Conservation (phyloP, 179 eudicot genomes). For the Beta lomatogona region DNA sequence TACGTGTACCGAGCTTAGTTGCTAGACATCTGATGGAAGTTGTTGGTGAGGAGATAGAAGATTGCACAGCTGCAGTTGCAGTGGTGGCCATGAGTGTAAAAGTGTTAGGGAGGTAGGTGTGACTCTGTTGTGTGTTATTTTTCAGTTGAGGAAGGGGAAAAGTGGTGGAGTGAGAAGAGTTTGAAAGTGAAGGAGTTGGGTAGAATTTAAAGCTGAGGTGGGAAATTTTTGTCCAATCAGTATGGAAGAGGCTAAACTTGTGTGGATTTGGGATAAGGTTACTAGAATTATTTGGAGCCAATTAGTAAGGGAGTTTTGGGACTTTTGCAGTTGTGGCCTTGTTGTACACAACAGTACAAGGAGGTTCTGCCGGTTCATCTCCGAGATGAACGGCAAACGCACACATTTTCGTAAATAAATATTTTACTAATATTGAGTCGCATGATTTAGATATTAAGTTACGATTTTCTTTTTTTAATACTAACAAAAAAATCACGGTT, state of each 20-base stretch:
- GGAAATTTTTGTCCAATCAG: constrained; percentile 21
- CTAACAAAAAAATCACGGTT: too few relatives aligned
- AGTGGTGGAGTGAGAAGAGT: neutral
- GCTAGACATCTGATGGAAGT: neutral
- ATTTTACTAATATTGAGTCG: too few relatives aligned
- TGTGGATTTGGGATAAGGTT: constrained; percentile 29
- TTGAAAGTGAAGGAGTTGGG: neutral
- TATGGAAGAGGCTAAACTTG: neutral
- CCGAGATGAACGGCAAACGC: too few relatives aligned
- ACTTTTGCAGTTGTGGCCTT: too few relatives aligned
- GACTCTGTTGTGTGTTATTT: too few relatives aligned
- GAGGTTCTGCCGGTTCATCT: too few relatives aligned
- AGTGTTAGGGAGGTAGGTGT: neutral
- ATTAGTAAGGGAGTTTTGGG: too few relatives aligned
- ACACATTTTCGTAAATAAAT: too few relatives aligned
- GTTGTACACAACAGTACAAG: too few relatives aligned
- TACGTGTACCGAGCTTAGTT: neutral
- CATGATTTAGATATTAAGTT: too few relatives aligned
- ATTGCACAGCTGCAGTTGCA: constrained; percentile 25
- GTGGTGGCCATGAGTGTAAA: constrained; percentile 21
- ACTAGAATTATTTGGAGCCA: neutral
- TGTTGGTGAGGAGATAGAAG: neutral
- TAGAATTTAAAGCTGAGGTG: constrained; percentile 24
- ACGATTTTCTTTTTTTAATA: too few relatives aligned
- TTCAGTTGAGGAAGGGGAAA: neutral